Evolutionary conservation across 495 filamentous ascomycete species (phyloP).

Genomic region (Hyaloscypha finlandica): DNA sequence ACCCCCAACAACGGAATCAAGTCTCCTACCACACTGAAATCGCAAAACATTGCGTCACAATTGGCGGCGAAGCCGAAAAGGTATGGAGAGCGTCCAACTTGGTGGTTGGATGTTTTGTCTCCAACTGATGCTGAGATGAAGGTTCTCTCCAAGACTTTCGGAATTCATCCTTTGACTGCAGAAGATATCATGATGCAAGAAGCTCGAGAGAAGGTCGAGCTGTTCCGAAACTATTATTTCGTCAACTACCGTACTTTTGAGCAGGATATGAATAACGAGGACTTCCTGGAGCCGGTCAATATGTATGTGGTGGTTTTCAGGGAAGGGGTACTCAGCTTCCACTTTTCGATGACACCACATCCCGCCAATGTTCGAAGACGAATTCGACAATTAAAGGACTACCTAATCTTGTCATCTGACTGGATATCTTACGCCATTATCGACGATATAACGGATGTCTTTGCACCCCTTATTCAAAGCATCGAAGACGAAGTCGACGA

Average conservation of each 20-base stretch:
- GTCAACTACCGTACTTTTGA: slow-evolving; percentile 97
- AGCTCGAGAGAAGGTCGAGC: slow-evolving; percentile 94
- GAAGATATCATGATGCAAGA: slow-evolving; percentile 98
- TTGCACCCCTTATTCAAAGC: slow-evolving; percentile 83
- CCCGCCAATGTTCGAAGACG: slow-evolving; percentile 92
- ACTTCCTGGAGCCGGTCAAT: slow-evolving; percentile 93
- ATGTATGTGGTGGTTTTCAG: slow-evolving; percentile 98
- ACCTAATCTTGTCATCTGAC: slow-evolving; percentile 87
- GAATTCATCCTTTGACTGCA: slow-evolving; percentile 89
- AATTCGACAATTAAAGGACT: slow-evolving; percentile 92
- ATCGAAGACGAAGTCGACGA: slow-evolving; percentile 90
- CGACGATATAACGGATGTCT: slow-evolving; percentile 97
- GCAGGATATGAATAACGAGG: slow-evolving; percentile 82
- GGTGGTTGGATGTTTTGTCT: slow-evolving; percentile 91
- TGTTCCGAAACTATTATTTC: slow-evolving; percentile 97
- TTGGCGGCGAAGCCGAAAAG: slow-evolving; percentile 55
- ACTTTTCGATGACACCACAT: slow-evolving; percentile 91
- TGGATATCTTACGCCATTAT: slow-evolving; percentile 99
- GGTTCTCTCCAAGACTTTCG: slow-evolving; percentile 86
- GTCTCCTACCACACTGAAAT: slow-evolving; percentile 23
- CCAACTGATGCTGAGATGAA: slow-evolving; percentile 94
- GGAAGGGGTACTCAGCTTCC: slow-evolving; percentile 92
- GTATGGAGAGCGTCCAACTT: slow-evolving; percentile 88
- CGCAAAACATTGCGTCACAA: slow-evolving; percentile 8
- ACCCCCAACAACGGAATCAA: slow-evolving; percentile 20